Percentiles rank a stretch among this genome's conserved stretches.
Evolutionary conservation across 768 basidiomycete genomes (phyloP).

Genomic region (Strobilomyces confusus): DNA sequence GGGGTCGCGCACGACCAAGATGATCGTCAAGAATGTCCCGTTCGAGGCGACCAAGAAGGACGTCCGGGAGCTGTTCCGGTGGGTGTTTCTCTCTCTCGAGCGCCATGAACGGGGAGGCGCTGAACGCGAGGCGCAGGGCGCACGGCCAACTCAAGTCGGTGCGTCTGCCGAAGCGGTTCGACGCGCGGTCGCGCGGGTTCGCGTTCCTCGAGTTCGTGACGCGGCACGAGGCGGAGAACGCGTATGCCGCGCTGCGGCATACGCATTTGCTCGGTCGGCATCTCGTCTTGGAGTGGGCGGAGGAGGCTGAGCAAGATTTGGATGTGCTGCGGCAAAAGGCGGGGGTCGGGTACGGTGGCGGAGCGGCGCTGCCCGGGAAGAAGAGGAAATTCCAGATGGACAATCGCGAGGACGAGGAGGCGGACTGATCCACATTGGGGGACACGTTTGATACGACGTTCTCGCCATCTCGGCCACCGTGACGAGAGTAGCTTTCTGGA

Average conservation of each 20-base stretch:
- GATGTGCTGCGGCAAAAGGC: slow-evolving; percentile 75
- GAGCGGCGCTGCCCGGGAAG: slow-evolving; percentile 65
- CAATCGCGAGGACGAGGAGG: slow-evolving; percentile 33
- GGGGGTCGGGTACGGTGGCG: slow-evolving; percentile 70
- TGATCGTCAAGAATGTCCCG: slow-evolving; percentile 97
- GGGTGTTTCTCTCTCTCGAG: slow-evolving; percentile 27
- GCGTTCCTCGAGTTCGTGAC: slow-evolving; percentile 95
- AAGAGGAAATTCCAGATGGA: slow-evolving; percentile 69
- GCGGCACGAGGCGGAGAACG: slow-evolving; percentile 85
- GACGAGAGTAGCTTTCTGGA: no score
- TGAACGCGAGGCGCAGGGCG: slow-evolving; percentile 61
- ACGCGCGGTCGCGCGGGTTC: slow-evolving; percentile 86
- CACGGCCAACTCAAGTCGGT: slow-evolving; percentile 94
- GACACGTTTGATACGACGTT: not conserved
- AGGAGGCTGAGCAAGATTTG: slow-evolving; percentile 75
- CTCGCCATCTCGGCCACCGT: not conserved
- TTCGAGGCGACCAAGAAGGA: slow-evolving; percentile 97
- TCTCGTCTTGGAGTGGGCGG: slow-evolving; percentile 92
- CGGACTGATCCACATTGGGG: slow-evolving; percentile 6
- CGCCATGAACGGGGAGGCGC: not conserved
- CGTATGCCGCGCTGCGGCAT: slow-evolving; percentile 80
- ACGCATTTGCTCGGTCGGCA: slow-evolving; percentile 96
- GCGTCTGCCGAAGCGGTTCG: slow-evolving; percentile 88
- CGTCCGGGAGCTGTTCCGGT: slow-evolving; percentile 86
- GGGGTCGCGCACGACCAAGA: slow-evolving; percentile 76